These are phyloP conservation scores for Coemansia sp. DNA, from an alignment of 192 early-diverging fungal genomes.

Conservation along the genomic window DNA sequence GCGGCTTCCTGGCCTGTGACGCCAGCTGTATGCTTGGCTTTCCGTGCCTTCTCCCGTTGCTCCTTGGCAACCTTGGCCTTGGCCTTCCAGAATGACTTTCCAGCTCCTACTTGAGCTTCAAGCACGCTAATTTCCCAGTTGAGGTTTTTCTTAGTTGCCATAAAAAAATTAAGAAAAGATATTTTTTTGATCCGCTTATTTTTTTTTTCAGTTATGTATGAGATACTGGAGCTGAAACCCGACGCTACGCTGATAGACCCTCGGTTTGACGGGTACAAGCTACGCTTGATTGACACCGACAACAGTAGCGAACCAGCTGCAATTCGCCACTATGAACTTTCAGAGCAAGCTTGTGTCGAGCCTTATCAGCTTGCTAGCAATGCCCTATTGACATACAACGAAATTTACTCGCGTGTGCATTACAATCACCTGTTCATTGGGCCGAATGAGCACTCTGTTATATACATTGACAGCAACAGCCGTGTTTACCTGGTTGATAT, in stretches of 20 bases:
- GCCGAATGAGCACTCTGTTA: conserved; percentile 21
- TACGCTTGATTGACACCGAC: conserved; percentile 54
- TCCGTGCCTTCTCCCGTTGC: conserved; percentile 12
- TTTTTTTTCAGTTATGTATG: no score
- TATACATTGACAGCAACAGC: conserved; percentile 13
- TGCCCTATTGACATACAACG: conserved; percentile 60
- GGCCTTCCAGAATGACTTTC: conserved; percentile 18
- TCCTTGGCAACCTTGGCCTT: conserved; percentile 13
- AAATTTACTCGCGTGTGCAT: conserved; percentile 60
- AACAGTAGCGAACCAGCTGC: neutral
- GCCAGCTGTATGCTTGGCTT: conserved; percentile 1
- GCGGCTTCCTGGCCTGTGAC: neutral
- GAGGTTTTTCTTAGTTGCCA: conserved; percentile 18
- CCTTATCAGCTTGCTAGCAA: conserved; percentile 47
- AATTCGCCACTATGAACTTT: conserved; percentile 3
- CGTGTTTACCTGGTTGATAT: conserved; percentile 17
- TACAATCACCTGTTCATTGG: conserved; percentile 67
- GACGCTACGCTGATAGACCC: conserved; percentile 57
- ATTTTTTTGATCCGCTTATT: conserved; percentile 1
- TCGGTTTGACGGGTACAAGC: conserved; percentile 73
- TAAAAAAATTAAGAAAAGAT: conserved; percentile 1
- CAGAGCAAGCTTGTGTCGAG: conserved; percentile 5
- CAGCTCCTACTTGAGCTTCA: conserved; percentile 23
- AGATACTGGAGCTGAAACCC: conserved; percentile 23
- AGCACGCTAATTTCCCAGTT: conserved; percentile 28